Base-by-base conservation (phyloP, 768 basidiomycete genomes). In the Tulasnella sp. region DNA sequence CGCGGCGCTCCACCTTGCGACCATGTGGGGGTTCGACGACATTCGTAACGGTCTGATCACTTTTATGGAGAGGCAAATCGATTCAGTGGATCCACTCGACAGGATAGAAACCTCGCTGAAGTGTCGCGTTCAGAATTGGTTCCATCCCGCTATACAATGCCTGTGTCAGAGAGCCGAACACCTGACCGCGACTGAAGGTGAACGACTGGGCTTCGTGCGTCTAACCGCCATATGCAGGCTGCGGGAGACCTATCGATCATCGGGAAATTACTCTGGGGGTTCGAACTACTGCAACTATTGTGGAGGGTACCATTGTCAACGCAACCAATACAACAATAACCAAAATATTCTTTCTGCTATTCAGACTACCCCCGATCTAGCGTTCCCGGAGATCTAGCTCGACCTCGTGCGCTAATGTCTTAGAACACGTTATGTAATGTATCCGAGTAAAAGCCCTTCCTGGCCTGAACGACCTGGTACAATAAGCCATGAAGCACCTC, bases 1-100 rank as follows among this genome's bases (percentile, higher is more conserved):
- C n/a, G 46, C 73, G 3, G 73, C 73, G 2, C 73, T 74, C 16
- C 73, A 74, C n/a, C 44, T 74, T 32, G 42, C 73, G 11, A 51
- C 73, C 18, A 74, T 74, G 73, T 74, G 73, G 46, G 73, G 32
- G 3, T 74, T 74, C 18, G 73, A 74, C 5, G 20, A 35, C 44
- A 29, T 74, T 1, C 44, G 73, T 9, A 67, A 32, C 7, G 29
- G 61, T 11, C n/a, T 67, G 61, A 67, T 67, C 61, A 48, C 73
- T 32, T 74, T 29, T n/a, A 51, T 51, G 44, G 44, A 32, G 23
- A 23, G 15, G 51, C 44, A 74, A 51, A 74, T 74, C 73, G 29
- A 32, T 26, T 46, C 42, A 5, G n/a, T 35, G 6, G 51, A 74
- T 26, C 73, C 73, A 18, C 35, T 74, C 13, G 73, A 74, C 13